Base-by-base conservation (phyloP, 2,329 filamentous ascomycete genomes). In the Sporothrix brasiliensis region DNA sequence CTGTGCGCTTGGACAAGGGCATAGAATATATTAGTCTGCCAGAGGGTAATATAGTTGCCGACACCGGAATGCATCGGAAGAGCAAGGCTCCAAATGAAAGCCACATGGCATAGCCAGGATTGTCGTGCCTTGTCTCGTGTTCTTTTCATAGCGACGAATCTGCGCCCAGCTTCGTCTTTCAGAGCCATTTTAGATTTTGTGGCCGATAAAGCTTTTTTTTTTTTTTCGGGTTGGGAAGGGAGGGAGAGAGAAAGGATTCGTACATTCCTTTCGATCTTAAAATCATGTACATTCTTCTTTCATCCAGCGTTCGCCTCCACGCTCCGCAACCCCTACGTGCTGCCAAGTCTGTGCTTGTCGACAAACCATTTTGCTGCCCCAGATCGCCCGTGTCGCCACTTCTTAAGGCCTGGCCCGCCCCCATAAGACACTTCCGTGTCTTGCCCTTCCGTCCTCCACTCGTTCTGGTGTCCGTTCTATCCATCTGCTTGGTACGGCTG, bases 401-500 rank as follows among this genome's bases (percentile, higher is more conserved):
- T 53, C 9, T 21, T 52, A 13, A 13, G 5, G 30, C 11, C 47
- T 49, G 41, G 39, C 41, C 60, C 44, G 21, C 60, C 9, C n/a
- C 41, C n/a, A 49, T 30, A 49, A 65, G 41, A 49, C 44, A 27
- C 24, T 49, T 30, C 41, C 24, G 60, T 65, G 58, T 49, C 58
- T 63, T 63, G 34, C 19, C 58, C 49, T 66, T 21, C 16, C 1
- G 16, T 41, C 34, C 4, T 34, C 19, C 41, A n/a, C 60, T 4
- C 3, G 21, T 6, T 50, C 61, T 66, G 5, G 66, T 34, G 34
- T 24, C 66, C 66, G 58, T 11, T 16, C 21, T 24, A n/a, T 19
- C 54, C 11, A 34, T 21, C 39, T 30, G 9, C 24, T 52, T 60
- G 67, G 67, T 69, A 61, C 67, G 67, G 53, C 67, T 69, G 41